These are phyloP conservation scores for Diaporthe destruens DNA, from an alignment of 2,329 filamentous ascomycete species.

Conservation along the genomic window DNA sequence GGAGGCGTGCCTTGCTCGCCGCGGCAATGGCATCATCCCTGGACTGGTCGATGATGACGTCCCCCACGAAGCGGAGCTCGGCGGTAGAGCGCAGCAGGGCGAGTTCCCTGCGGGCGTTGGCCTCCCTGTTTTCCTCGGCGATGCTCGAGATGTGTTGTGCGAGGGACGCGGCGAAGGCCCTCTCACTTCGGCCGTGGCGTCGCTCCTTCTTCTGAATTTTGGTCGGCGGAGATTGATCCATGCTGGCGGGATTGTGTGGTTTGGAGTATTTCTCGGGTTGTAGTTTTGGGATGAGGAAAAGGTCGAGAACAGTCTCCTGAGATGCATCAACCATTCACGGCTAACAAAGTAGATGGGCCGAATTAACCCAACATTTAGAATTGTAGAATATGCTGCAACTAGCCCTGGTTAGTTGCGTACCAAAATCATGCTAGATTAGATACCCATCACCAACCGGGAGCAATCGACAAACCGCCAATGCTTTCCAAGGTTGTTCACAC, in stretches of 20 bases:
- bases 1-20: neutral
- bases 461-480: neutral
- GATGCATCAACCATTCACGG: neutral
- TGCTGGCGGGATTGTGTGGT: neutral
- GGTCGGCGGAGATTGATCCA: neutral
- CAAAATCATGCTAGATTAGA: neutral
- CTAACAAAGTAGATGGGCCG: neutral
- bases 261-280: neutral
- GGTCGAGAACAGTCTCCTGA: neutral
- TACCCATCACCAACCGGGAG: neutral
- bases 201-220: neutral
- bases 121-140: constrained; percentile 3
- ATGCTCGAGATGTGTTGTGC: neutral
- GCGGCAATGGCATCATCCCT: neutral
- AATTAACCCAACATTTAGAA: neutral
- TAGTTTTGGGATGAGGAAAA: neutral
- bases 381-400: neutral
- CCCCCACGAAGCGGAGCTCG: constrained; percentile 2
- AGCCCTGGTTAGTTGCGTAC: neutral
- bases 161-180: neutral
- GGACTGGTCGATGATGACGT: neutral
- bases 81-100: neutral
- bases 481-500: neutral
- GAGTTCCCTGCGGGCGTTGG: neutral
- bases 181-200: neutral